A percentile compares a stretch with the other conserved stretches of the same genome.
Evolutionary conservation across 1,284 basidiomycete genomes (phyloP).

Genomic region (Trichosporon asahii): DNA sequence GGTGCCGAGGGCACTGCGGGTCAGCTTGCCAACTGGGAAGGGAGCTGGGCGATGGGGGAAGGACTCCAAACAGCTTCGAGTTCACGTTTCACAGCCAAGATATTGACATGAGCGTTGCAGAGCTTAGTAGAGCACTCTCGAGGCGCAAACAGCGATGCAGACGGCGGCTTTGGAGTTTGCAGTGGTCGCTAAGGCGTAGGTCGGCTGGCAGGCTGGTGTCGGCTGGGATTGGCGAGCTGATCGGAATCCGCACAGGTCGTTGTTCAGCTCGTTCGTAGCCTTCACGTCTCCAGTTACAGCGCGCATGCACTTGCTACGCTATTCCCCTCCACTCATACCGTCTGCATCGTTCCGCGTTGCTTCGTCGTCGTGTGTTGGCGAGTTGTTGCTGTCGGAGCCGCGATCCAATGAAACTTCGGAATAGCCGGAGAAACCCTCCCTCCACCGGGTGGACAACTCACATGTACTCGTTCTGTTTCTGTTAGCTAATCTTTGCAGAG

Average conservation of each 20-base stretch:
- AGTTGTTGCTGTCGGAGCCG: background rate
- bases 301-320: background rate
- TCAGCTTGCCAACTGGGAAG: background rate
- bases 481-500: background rate
- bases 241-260: background rate
- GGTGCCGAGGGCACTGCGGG: constrained; percentile 45
- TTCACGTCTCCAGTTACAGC: background rate
- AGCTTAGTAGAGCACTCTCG: background rate
- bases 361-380: background rate
- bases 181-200: background rate
- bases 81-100: background rate
- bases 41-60: background rate
- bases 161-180: background rate
- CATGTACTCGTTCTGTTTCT: constrained; percentile 47
- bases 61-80: background rate
- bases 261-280: background rate
- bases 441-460: constrained; percentile 22
- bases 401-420: constrained; percentile 5
- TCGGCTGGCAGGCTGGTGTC: background rate
- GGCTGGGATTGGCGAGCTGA: background rate
- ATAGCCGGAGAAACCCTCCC: constrained; percentile 7
- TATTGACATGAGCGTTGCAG: background rate
- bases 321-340: background rate
- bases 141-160: background rate
- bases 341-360: background rate